Base-by-base conservation (phyloP, 179 eudicot genomes). In the Heliamphora pulchella region DNA sequence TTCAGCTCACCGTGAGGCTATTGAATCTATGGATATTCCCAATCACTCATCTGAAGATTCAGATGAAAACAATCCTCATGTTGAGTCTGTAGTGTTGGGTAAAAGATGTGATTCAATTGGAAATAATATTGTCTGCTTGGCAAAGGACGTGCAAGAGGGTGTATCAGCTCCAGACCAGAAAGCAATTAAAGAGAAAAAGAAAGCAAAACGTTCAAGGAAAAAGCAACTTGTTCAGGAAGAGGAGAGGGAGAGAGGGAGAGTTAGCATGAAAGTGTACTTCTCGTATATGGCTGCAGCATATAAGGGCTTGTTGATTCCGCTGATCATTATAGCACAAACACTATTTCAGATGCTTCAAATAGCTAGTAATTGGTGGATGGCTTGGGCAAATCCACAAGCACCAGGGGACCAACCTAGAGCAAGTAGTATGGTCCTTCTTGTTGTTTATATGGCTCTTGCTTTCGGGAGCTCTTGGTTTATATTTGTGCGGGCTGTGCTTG, bases 311-410 rank as follows among this genome's bases (percentile, higher is more conserved):
- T 81, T 96, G 78, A 90, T 96, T 75, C 99, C 99, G 5, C 91
- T 87, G 72, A 96, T 96, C 68, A 88, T 96, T 81, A 85, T 96
- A 53, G 91, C 98, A 47, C 99, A 96, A 86, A 82, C 91, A 46
- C 81, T 88, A 69, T 96, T 96, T 89, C 99, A 96, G 88, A 86
- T 86, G 87, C 92, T 96, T 82, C 98, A 96, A 83, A 96, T 96
- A 83, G 99, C 97, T 54, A 96, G 99, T 84, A 96, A 88, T 86
- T 96, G 97, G 97, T 96, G 99, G 99, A 96, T 96, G 99, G 98
- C 99, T 64, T 96, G 98, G 98, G 99, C 99, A 50, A 94, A 91
- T 82, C 99, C 99, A 4, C 97, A 92, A 84, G 90, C 99, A 8
- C 82, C 87, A 20, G 98, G 95, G 78, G 98, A 89, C 76, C 79